Percentiles rank a stretch among this genome's conserved stretches.
Conservation (phyloP, 257 asterid species). For the Anisodus acutangulus region DNA sequence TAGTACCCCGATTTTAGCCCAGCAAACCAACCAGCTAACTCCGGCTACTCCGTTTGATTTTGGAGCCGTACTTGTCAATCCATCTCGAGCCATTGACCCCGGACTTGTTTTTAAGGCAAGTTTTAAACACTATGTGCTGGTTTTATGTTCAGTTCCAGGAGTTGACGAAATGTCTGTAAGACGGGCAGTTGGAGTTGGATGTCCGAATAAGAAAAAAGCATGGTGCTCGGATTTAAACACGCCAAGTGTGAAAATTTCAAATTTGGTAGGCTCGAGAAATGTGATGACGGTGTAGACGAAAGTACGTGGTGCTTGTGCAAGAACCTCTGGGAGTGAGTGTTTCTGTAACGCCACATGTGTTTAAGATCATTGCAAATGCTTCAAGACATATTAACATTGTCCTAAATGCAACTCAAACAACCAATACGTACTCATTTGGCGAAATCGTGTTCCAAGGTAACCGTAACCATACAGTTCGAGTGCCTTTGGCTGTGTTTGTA, state of each 20-base stretch:
- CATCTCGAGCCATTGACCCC: constrained; percentile 65
- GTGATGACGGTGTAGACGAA: constrained; percentile 48
- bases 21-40: constrained; percentile 42
- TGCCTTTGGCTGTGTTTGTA: constrained; percentile 59
- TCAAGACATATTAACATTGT: constrained; percentile 50
- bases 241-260: constrained; percentile 63
- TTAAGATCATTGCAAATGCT: constrained; percentile 52
- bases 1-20: constrained; percentile 55
- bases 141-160: constrained; percentile 71
- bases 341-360: constrained; percentile 42
- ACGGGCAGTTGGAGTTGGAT: constrained; percentile 52
- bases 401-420: constrained; percentile 52
- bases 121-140: constrained; percentile 55
- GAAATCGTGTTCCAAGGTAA: constrained; percentile 58
- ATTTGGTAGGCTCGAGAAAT: constrained; percentile 61
- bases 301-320: constrained; percentile 51
- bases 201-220: constrained; percentile 43
- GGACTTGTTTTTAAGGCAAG: constrained; percentile 58
- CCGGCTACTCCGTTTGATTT: constrained; percentile 68
- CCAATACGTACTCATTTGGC: constrained; percentile 55
- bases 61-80: constrained; percentile 66
- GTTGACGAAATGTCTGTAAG: constrained; percentile 59
- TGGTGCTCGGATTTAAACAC: constrained; percentile 74
- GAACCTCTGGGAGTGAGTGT: constrained; percentile 62
- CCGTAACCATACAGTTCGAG: constrained; percentile 55